These are phyloP conservation scores for Lagenaria siceraria DNA, from an alignment of 306 rosid species.

Conservation along the genomic window DNA sequence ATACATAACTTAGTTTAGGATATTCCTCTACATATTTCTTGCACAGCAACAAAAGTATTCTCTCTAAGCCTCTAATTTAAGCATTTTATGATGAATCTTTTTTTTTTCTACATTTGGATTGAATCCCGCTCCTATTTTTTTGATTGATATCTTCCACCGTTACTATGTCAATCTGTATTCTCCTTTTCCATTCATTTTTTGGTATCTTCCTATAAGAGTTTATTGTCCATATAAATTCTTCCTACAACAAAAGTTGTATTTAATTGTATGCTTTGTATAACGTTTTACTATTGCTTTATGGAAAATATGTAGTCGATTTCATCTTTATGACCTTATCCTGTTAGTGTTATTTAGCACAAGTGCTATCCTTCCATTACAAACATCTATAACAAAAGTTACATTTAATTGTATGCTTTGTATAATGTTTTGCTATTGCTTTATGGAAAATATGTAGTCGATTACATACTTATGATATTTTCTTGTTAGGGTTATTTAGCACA, in stretches of 20 bases:
- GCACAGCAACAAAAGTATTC: too few relatives aligned
- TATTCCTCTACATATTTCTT: too few relatives aligned
- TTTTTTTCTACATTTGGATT: background rate
- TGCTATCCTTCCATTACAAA: too few relatives aligned
- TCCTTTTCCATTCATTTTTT: background rate
- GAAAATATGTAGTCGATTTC: background rate
- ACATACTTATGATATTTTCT: conserved; percentile 3
- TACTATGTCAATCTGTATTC: background rate
- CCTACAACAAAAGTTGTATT: background rate
- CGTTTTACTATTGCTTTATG: background rate
- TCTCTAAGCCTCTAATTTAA: background rate
- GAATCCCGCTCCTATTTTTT: background rate
- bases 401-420: background rate
- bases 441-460: background rate
- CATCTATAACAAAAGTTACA: background rate
- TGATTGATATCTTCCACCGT: background rate
- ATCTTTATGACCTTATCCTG: too few relatives aligned
- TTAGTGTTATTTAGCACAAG: too few relatives aligned
- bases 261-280: background rate
- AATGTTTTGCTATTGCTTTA: background rate
- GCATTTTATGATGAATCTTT: background rate
- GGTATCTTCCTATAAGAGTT: background rate
- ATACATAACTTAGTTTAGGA: too few relatives aligned
- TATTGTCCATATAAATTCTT: background rate
- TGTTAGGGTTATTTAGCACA: conserved; percentile 92